Evolutionary conservation across 2,329 filamentous ascomycete species (phyloP).

Genomic region (Beauveria medogensis): DNA sequence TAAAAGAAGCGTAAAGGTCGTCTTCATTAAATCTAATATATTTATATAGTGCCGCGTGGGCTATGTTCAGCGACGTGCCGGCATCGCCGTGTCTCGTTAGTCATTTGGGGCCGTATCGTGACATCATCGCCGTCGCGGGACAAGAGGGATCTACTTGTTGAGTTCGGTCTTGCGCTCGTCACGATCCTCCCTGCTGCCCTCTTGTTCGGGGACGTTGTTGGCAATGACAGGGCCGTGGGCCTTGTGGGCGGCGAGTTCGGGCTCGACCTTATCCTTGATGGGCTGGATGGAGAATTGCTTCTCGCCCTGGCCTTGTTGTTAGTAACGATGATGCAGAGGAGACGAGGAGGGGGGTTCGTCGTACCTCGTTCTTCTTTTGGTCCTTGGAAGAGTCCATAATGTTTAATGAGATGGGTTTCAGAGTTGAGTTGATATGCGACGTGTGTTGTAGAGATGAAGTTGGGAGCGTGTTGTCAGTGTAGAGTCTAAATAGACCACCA

Average conservation of each 20-base stretch:
- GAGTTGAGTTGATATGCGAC: not conserved
- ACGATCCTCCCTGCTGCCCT: slow-evolving; percentile 62
- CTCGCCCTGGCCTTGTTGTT: slow-evolving; percentile 25
- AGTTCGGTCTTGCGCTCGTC: slow-evolving; percentile 55
- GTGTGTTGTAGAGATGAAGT: not conserved
- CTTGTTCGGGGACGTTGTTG: slow-evolving; percentile 43
- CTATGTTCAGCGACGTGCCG: not conserved
- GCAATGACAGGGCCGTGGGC: slow-evolving; percentile 51
- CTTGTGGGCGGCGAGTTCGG: slow-evolving; percentile 42
- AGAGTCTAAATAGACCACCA: not conserved
- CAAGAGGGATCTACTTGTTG: slow-evolving; percentile 41
- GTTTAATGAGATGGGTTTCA: not conserved
- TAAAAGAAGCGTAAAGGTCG: not conserved
- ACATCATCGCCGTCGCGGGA: slow-evolving; percentile 18
- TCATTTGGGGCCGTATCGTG: not conserved
- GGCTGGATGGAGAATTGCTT: slow-evolving; percentile 39
- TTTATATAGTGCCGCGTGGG: not conserved
- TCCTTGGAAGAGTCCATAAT: slow-evolving; percentile 23
- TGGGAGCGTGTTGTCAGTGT: not conserved
- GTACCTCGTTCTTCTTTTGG: slow-evolving; percentile 24
- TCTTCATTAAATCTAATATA: not conserved
- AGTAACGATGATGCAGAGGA: slow-evolving; percentile 8
- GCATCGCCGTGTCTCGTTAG: not conserved
- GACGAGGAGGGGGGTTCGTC: slow-evolving; percentile 8
- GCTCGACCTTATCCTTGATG: slow-evolving; percentile 34